Base-by-base conservation (phyloP, 2,329 filamentous ascomycete species). In the Trichophyton verrucosum region DNA sequence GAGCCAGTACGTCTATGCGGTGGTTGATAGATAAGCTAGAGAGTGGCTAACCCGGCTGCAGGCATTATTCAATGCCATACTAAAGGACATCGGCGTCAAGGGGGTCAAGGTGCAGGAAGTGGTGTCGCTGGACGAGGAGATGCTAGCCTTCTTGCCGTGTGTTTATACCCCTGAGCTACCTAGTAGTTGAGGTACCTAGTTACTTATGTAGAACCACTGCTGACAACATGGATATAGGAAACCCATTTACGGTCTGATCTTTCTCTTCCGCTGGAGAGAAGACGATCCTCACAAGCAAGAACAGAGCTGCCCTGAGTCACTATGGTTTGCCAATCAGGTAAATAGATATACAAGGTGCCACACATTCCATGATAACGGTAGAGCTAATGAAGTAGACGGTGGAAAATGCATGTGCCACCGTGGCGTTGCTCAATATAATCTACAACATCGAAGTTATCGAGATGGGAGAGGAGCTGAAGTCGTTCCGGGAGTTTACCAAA, bases 321-420 rank as follows among this genome's bases (percentile, higher is more conserved):
- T 97, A 17, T 99, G 94, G 92, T 97, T 96, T 72, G 91, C 91
- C 30, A 96, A 96, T 68, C 92, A 95, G 76, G 87, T 89, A 55
- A 8, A 17, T 36, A 7, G 40, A 44, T 17, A 44, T 15, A 17
- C n/a, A 17, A 27, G 2, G 11, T n/a, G 30, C 8, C 33, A n/a
- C 5, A 8, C 22, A 53, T 17, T 9, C 1, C n/a, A 3, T 30
- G n/a, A 20, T 30, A 15, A 20, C 24, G 42, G 6, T 46, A n/a
- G 13, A 8, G 20, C 20, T 42, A 36, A 58, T 7, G 9, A 27
- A 13, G 27, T 63, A 92, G 86, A 90, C 88, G 0, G 86, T 85
- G 0, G 81, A 83, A 60, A 95, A 95, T 72, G 87, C 90, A 27
- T 99, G 94, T 74, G 94, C 90, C 20, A 94, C 89, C n/a, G 84